phyloP scores from a whole-genome alignment of 2,329 filamentous ascomycete genomes.

The Sarocladium kiliense region DNA sequence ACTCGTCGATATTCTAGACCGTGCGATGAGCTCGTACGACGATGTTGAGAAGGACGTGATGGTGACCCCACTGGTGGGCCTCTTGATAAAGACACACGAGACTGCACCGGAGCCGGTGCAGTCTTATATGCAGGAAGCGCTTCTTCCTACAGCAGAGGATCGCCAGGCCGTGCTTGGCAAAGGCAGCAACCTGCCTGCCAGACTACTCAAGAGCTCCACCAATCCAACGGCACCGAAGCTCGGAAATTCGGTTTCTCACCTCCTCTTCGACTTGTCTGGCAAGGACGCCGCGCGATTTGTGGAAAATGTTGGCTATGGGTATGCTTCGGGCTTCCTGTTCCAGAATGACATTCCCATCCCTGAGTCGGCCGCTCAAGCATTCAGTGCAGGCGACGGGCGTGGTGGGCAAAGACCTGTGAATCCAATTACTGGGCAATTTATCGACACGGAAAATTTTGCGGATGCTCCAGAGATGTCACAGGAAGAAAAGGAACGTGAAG shows the following conservation, averaged over 20 bases:
- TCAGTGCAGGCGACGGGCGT: neutral
- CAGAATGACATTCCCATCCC: conserved; percentile 7
- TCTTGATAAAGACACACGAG: conserved; percentile 13
- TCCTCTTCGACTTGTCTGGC: conserved; percentile 84
- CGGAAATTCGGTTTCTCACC: conserved; percentile 66
- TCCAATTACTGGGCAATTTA: conserved; percentile 79
- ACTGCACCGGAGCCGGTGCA: neutral
- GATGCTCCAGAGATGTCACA: conserved; percentile 72
- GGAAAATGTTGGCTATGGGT: conserved; percentile 90
- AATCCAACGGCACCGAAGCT: conserved; percentile 67
- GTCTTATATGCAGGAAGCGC: conserved; percentile 17
- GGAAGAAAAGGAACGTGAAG: conserved; percentile 89
- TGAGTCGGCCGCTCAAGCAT: neutral
- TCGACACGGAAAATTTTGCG: conserved; percentile 60
- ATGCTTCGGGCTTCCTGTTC: conserved; percentile 79
- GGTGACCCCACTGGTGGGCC: conserved; percentile 13
- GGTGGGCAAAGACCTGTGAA: conserved; percentile 38
- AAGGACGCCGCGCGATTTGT: conserved; percentile 77
- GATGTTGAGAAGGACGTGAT: conserved; percentile 12
- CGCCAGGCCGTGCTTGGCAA: conserved; percentile 72
- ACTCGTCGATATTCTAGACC: conserved; percentile 13
- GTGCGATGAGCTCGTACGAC: conserved; percentile 13
- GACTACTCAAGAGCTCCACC: conserved; percentile 71
- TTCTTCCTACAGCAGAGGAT: conserved; percentile 75
- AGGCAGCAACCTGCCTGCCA: conserved; percentile 67